Evolutionary conservation across 345 rosid genomes (phyloP), one percentile per base, ranked within the genome.

Genomic region (Lumnitzera racemosa): DNA sequence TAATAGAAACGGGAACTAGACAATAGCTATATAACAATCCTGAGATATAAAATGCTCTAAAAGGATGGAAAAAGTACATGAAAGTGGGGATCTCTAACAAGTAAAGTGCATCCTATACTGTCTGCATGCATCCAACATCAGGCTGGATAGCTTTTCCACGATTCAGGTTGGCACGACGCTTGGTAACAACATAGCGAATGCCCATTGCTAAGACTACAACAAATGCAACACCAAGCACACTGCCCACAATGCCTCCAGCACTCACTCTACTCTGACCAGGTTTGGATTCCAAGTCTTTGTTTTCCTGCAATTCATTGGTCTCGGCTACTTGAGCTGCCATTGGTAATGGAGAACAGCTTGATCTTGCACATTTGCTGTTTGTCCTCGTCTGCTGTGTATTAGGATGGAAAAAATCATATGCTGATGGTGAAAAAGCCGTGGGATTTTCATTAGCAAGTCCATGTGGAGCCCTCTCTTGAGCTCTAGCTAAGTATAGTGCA

Each of bases 391-490:
- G 67, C 56, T 61, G 74, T n/a, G 79, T 70, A 60, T 80, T 78
- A 3, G 96, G 84, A 58, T 94, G 89, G 76, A 94, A 94, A 75
- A 94, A 94, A 12, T 83, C 84, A 64, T 77, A 80, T 14, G 96
- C 92, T 41, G 91, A 80, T 6, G 97, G 96, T 13, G 99, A 76
- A 59, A 94, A 85, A 2, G 95, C 89, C 65, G 63, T 43, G 0
- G 97, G 99, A 7, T 46, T 81, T 72, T 86, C 90, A 47, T 81
- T 60, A 51, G 61, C 80, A 0, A 94, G 73, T 2, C 99, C 99
- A 56, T 94, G 99, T 59, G 97, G 99, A 63, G 96, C 95, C 75
- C 99, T 79, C 23, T 63, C 89, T 67, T 90, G 86, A 15, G 84
- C 91, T 54, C 47, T 56, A 31, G 80, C 77, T 2, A 69, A 41